phyloP scores from a whole-genome alignment of 306 rosid genomes.

The Lotus japonicus region DNA sequence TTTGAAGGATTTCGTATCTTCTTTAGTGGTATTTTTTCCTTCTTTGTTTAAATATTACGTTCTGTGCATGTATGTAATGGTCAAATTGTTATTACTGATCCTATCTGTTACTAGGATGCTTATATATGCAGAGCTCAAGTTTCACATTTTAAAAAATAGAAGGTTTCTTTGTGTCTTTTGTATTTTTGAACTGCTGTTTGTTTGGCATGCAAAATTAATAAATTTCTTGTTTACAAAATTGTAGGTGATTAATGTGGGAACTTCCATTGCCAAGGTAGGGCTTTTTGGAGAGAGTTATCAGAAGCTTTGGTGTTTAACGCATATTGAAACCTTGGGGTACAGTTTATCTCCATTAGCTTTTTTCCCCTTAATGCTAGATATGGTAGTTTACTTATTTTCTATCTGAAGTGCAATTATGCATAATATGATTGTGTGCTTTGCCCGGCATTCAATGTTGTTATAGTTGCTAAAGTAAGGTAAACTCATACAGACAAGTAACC shows the following conservation, averaged over 20 bases:
- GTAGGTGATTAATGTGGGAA: conserved; percentile 84
- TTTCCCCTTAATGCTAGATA: neutral
- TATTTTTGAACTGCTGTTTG: neutral
- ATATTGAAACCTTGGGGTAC: conserved; percentile 88
- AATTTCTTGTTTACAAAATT: conserved; percentile 6
- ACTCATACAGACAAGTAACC: neutral
- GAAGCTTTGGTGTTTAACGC: conserved; percentile 94
- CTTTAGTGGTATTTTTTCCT: neutral
- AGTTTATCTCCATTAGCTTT: conserved; percentile 4
- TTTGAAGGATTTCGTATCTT: neutral
- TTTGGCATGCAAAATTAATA: conserved; percentile 4
- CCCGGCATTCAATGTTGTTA: neutral
- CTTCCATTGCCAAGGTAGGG: conserved; percentile 86
- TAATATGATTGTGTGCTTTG: neutral
- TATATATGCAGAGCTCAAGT: no score
- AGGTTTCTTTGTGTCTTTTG: neutral
- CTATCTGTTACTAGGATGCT: no score
- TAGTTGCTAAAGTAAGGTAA: conserved; percentile 4
- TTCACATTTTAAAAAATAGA: no score
- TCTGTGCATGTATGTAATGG: no score
- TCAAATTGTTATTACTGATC: no score
- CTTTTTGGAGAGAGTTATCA: conserved; percentile 64
- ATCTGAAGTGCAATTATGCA: neutral
- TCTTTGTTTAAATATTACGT: neutral
- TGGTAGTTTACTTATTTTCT: neutral